Evolutionary conservation across 2,329 filamentous ascomycete genomes (phyloP).

Genomic region (Colletotrichum eremochloae): DNA sequence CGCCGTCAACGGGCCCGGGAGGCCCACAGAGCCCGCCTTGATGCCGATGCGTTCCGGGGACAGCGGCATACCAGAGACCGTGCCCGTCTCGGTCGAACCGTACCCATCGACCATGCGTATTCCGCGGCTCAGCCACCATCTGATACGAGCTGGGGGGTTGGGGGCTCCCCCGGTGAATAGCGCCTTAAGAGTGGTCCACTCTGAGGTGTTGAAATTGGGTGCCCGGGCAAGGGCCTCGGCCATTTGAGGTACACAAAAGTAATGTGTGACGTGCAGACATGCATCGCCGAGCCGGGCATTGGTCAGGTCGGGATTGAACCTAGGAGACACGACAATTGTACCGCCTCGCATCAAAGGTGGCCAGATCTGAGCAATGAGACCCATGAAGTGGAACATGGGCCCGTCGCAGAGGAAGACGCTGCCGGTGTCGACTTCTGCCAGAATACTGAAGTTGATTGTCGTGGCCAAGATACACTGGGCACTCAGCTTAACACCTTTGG

Average conservation of each 20-base stretch:
- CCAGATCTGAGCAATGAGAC: slow-evolving; percentile 34
- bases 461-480: slow-evolving; percentile 22
- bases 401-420: slow-evolving; percentile 40
- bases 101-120: slow-evolving; percentile 35
- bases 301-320: slow-evolving; percentile 26
- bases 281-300: slow-evolving; percentile 25
- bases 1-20: slow-evolving; percentile 30
- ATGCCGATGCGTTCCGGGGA: slow-evolving; percentile 11
- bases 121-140: slow-evolving; percentile 34
- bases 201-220: slow-evolving; percentile 20
- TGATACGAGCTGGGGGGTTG: slow-evolving; percentile 31
- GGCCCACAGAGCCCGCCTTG: slow-evolving; percentile 37
- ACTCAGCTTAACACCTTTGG: slow-evolving; percentile 32
- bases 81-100: slow-evolving; percentile 35
- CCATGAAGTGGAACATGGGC: slow-evolving; percentile 40
- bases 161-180: slow-evolving; percentile 35
- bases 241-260: slow-evolving; percentile 41
- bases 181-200: slow-evolving; percentile 31
- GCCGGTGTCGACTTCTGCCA: slow-evolving; percentile 27
- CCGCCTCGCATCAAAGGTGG: slow-evolving; percentile 29
- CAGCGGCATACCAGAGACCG: slow-evolving; percentile 32
- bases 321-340: slow-evolving; percentile 24
- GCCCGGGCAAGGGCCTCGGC: slow-evolving; percentile 31
- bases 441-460: slow-evolving; percentile 27
- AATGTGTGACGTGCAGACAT: slow-evolving; percentile 22